Conservation (phyloP, 768 basidiomycete species). For the Crepidotus variabilis region DNA sequence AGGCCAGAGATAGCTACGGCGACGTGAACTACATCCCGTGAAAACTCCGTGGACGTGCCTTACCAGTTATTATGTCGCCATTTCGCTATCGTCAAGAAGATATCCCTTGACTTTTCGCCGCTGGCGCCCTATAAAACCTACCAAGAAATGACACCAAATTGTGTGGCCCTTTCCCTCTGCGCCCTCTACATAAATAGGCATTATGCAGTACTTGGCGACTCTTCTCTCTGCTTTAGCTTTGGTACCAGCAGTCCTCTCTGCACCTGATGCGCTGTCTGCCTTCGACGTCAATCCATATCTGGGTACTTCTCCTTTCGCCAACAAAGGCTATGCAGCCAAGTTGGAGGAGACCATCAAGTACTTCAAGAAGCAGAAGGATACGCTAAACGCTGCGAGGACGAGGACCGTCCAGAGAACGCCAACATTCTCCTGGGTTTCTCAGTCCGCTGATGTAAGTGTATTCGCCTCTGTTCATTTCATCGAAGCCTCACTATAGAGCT, state of each 20-base stretch:
- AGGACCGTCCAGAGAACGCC: conserved; percentile 1
- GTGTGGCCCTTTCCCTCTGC: too few relatives aligned
- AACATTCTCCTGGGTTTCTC: conserved; percentile 1
- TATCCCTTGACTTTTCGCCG: too few relatives aligned
- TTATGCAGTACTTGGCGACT: background rate
- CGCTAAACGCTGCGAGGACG: conserved; percentile 1
- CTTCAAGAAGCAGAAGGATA: background rate
- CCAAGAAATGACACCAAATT: too few relatives aligned
- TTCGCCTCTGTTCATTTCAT: background rate
- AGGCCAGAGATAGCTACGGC: too few relatives aligned
- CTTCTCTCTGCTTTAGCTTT: background rate
- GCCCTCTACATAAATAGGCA: background rate
- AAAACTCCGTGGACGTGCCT: too few relatives aligned
- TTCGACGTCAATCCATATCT: background rate
- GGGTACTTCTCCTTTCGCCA: background rate
- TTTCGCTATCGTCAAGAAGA: too few relatives aligned
- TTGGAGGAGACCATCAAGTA: conserved; percentile 5
- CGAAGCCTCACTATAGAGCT: background rate
- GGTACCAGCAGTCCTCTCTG: background rate
- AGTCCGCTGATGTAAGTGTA: background rate
- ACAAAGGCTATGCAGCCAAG: conserved; percentile 3
- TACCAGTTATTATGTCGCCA: too few relatives aligned
- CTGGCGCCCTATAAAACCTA: too few relatives aligned
- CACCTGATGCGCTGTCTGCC: background rate
- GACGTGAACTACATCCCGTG: too few relatives aligned